A percentile compares a stretch with the other conserved stretches of the same genome.
Evolutionary conservation across 176 grass and related monocot species (phyloP).

Genomic region (Lolium perenne): DNA sequence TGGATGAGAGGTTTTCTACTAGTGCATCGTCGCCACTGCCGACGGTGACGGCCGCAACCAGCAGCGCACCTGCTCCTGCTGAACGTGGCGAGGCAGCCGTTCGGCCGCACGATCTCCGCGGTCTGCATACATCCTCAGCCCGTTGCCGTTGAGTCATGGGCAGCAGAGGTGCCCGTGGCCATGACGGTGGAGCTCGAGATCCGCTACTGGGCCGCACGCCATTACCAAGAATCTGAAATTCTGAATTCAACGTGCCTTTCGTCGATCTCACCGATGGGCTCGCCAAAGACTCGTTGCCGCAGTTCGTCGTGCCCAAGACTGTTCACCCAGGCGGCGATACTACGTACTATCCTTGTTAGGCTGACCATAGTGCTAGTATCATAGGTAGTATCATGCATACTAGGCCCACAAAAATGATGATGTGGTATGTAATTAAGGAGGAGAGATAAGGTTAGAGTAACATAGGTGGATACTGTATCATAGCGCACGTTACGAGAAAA

Average conservation of each 20-base stretch:
- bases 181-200: neutral
- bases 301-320: slow-evolving; percentile 5
- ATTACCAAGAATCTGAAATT: neutral
- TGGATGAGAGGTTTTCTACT: too few relatives aligned
- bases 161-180: neutral
- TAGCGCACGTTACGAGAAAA: too few relatives aligned
- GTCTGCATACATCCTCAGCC: neutral
- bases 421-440: too few relatives aligned
- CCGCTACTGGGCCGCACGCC: neutral
- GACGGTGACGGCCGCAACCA: neutral
- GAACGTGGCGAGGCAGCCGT: neutral
- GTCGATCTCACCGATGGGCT: neutral
- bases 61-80: slow-evolving; percentile 17
- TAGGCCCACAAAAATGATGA: too few relatives aligned
- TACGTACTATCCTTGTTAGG: neutral
- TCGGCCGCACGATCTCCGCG: neutral
- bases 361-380: too few relatives aligned
- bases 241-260: slow-evolving; percentile 3
- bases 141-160: neutral
- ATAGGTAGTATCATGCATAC: too few relatives aligned
- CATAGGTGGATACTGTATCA: too few relatives aligned
- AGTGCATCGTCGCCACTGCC: slow-evolving; percentile 9
- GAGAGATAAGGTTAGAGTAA: too few relatives aligned
- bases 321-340: neutral
- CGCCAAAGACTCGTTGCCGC: neutral